These are phyloP conservation scores for Epichloe sp. DNA, from an alignment of 2,329 filamentous ascomycete species.

Conservation along the genomic window DNA sequence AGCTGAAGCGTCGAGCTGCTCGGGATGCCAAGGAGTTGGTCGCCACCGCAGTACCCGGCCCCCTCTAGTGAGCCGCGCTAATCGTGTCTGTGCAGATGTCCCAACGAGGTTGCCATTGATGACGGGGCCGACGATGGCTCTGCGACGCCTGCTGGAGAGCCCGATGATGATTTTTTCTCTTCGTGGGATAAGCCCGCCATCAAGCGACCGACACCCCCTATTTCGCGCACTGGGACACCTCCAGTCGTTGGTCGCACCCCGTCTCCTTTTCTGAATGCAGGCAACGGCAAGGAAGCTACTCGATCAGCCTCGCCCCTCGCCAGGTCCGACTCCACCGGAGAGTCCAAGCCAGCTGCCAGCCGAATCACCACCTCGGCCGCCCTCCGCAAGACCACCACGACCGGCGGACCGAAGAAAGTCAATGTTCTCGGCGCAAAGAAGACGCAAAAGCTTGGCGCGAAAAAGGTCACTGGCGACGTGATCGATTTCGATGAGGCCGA, in stretches of 20 bases:
- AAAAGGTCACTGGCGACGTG: conserved; percentile 69
- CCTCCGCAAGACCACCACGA: conserved; percentile 60
- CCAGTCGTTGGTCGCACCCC: conserved; percentile 65
- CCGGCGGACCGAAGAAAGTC: conserved; percentile 59
- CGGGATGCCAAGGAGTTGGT: conserved; percentile 73
- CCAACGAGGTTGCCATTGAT: conserved; percentile 71
- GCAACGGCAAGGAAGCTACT: conserved; percentile 51
- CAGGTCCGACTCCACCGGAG: conserved; percentile 42
- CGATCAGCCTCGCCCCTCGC: conserved; percentile 75
- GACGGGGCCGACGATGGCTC: conserved; percentile 58
- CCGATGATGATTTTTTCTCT: conserved; percentile 98
- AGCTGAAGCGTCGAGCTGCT: conserved; percentile 74
- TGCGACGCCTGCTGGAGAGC: conserved; percentile 67
- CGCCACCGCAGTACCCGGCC: neutral
- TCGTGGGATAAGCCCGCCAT: conserved; percentile 98
- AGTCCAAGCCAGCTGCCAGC: conserved; percentile 48
- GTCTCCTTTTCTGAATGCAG: conserved; percentile 80
- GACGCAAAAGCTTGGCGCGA: conserved; percentile 73
- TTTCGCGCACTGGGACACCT: conserved; percentile 80
- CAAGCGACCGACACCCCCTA: conserved; percentile 92
- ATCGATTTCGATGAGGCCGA: conserved; percentile 98
- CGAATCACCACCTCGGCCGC: conserved; percentile 66
- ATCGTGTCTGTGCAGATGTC: conserved; percentile 45
- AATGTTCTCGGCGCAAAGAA: conserved; percentile 83
- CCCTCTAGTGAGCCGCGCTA: conserved; percentile 8